Evolutionary conservation across 1,139 yeast species (phyloP).

Genomic region (Arxiozyma slooffiae): DNA sequence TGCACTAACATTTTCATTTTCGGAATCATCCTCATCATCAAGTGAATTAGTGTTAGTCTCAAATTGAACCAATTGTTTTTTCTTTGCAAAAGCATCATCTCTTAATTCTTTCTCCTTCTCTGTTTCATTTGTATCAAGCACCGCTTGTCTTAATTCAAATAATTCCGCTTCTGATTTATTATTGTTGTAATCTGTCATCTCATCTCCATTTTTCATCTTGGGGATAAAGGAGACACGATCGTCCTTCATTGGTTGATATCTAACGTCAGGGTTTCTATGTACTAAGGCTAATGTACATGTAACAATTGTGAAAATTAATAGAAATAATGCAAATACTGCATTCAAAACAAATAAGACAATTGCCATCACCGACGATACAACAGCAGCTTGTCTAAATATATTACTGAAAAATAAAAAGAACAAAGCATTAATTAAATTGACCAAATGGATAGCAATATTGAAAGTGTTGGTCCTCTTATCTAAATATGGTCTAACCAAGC

Average conservation of each 20-base stretch:
- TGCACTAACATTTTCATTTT: conserved; percentile 9
- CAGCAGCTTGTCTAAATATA: conserved; percentile 72
- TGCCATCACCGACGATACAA: conserved; percentile 86
- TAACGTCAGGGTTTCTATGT: conserved; percentile 86
- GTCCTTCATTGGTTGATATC: conserved; percentile 94
- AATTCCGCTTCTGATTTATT: conserved; percentile 62
- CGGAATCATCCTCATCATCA: conserved; percentile 6
- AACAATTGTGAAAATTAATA: conserved; percentile 74
- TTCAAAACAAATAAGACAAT: conserved; percentile 83
- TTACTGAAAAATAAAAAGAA: conserved; percentile 85
- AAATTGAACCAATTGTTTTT: conserved; percentile 20
- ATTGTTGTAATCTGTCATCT: conserved; percentile 27
- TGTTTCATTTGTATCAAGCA: conserved; percentile 67
- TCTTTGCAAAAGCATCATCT: conserved; percentile 18
- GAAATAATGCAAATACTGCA: conserved; percentile 77
- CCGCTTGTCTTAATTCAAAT: conserved; percentile 82
- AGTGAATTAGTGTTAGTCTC: conserved; percentile 16
- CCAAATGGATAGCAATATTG: conserved; percentile 74
- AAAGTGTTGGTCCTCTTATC: conserved; percentile 88
- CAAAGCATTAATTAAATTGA: conserved; percentile 71
- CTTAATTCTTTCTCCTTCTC: conserved; percentile 25
- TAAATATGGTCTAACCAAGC: conserved; percentile 79
- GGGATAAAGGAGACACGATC: conserved; percentile 87
- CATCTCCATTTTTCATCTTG: conserved; percentile 30
- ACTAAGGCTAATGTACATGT: conserved; percentile 78